phyloP scores from a whole-genome alignment of 2,329 filamentous ascomycete species.

The Beauveria bassiana region DNA sequence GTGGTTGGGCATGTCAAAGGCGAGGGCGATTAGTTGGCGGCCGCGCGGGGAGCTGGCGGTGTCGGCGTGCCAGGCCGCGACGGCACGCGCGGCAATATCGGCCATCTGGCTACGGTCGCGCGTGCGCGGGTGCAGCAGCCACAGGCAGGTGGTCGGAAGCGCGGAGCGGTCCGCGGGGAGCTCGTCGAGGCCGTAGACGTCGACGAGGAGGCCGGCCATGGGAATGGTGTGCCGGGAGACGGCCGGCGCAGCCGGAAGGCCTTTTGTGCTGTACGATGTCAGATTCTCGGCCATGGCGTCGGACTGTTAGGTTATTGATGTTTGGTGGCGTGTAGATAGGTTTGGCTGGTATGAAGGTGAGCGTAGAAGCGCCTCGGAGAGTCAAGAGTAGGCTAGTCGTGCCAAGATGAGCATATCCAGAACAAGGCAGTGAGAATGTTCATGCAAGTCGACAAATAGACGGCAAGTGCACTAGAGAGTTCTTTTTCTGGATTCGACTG shows the following conservation, averaged over 20 bases:
- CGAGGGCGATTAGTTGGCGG: slow-evolving; percentile 66
- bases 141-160: slow-evolving; percentile 66
- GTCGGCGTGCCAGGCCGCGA: slow-evolving; percentile 59
- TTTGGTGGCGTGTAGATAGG: not conserved
- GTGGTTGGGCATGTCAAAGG: slow-evolving; percentile 92
- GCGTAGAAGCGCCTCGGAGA: not conserved
- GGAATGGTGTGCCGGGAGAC: slow-evolving; percentile 60
- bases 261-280: slow-evolving; percentile 23
- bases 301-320: not conserved
- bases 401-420: not conserved
- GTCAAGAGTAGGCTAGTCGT: not conserved
- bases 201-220: slow-evolving; percentile 71
- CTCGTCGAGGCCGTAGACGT: slow-evolving; percentile 75
- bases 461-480: not conserved
- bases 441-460: not conserved
- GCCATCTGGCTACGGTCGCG: slow-evolving; percentile 66
- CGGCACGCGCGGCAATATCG: slow-evolving; percentile 59
- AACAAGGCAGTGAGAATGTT: no score
- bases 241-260: slow-evolving; percentile 31
- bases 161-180: slow-evolving; percentile 40
- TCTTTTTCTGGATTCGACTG: not conserved
- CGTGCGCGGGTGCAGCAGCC: slow-evolving; percentile 79
- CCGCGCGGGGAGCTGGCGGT: slow-evolving; percentile 19
- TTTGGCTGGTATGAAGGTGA: not conserved
- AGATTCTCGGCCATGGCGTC: not conserved